Conservation (phyloP, 345 rosid species). For the Camelina laxa region DNA sequence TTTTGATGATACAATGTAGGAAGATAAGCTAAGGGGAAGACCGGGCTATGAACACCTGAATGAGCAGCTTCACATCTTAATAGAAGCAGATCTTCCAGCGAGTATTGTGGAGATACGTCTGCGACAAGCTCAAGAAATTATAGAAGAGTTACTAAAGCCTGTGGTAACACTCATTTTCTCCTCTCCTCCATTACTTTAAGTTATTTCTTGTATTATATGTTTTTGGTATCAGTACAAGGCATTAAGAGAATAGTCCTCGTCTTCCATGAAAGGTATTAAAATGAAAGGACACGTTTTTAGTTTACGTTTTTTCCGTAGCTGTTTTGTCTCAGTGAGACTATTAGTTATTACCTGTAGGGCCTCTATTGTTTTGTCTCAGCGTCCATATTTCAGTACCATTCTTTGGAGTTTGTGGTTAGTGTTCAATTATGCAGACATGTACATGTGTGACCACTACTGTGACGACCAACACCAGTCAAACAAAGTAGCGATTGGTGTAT, state of each 20-base stretch:
- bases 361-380: slow-evolving; percentile 27
- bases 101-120: slow-evolving; percentile 65
- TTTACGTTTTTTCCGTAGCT: slow-evolving; percentile 19
- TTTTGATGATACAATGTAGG: slow-evolving; percentile 49
- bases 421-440: slow-evolving; percentile 39
- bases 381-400: slow-evolving; percentile 33
- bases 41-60: slow-evolving; percentile 80
- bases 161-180: slow-evolving; percentile 60
- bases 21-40: slow-evolving; percentile 77
- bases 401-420: slow-evolving; percentile 40
- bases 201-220: not conserved
- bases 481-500: slow-evolving; percentile 28
- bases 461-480: slow-evolving; percentile 35
- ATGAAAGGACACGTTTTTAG: slow-evolving; percentile 34
- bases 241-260: slow-evolving; percentile 12
- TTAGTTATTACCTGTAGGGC: slow-evolving; percentile 40
- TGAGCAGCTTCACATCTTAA: slow-evolving; percentile 79
- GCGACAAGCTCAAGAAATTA: slow-evolving; percentile 81
- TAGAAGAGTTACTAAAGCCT: slow-evolving; percentile 93
- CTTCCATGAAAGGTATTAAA: slow-evolving; percentile 5
- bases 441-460: slow-evolving; percentile 42
- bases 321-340: slow-evolving; percentile 26
- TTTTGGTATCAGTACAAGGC: slow-evolving; percentile 9
- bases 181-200: no score
- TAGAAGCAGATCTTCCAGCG: slow-evolving; percentile 80